Base-by-base conservation (phyloP, 2,329 filamentous ascomycete species). In the Penicillium griseofulvum region DNA sequence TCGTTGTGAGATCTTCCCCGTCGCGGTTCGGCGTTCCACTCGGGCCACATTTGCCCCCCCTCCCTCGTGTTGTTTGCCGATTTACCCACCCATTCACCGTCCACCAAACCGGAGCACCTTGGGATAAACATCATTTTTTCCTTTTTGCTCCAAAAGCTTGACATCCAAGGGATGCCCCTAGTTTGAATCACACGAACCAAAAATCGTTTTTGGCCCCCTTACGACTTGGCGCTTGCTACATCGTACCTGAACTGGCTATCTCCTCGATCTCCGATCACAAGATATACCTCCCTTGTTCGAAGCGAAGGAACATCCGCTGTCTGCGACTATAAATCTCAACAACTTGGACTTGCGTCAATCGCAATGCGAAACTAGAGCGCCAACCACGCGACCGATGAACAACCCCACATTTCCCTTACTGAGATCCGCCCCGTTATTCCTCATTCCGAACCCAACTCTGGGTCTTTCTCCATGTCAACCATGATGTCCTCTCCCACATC, bases 401-500 rank as follows among this genome's bases (percentile, higher is more conserved):
- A 59, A 52, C 51, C 45, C 39, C 51, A 54, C 52, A 56, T 58
- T 57, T 50, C 49, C 57, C 55, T 57, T 54, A 46, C 54, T 60
- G 54, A 62, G 52, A 61, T 55, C 60, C 55, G 55, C 65, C 58
- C 57, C 50, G 57, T 60, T 52, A 56, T 58, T 60, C 60, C 48
- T 37, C 55, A 39, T 58, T 54, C 39, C 55, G 59, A 56, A 59
- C 58, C 47, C 42, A 48, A 52, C 52, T 46, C 52, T 53, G 43
- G 52, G 52, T 41, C 49, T 50, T 34, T 28, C 46, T 50, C 50
- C 55, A 55, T 66, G 45, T 63, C 68, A 56, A 67, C 65, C 58
- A 74, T 71, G 65, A 66, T 74, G 59, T 73, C 74, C 45, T 69
- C 72, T 28, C 65, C 67, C 19, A 61, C 70, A 37, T 61, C 65